Evolutionary conservation across 2,329 filamentous ascomycete genomes (phyloP), one percentile per base, ranked within the genome.

Genomic region (Calonectria pseudoturangicola): DNA sequence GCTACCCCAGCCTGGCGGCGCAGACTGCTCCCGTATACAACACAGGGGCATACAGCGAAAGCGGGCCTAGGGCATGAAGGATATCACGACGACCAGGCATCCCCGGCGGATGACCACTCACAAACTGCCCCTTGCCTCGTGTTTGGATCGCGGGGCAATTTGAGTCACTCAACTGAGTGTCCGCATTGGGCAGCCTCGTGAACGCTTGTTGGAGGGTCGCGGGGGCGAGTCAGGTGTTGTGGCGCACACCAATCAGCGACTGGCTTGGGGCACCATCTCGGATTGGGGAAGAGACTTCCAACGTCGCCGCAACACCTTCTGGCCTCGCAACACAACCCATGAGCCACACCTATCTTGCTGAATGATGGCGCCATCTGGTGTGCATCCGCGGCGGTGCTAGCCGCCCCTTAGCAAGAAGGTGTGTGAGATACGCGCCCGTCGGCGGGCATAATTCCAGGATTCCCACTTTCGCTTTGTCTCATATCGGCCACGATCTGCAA

Each of bases 11-110:
- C 72, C 76, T 87, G 66, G 78, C 81, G 39, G 74, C 84, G 39
- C 86, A 82, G 36, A 50, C 78, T 4, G 80, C 82, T 63, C 79
- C 84, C 8, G 86, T 88, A 60, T 89, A 89, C 74, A 83, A 82
- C 66, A 75, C 83, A 25, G 79, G 82, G 56, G 81, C 81, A n/a
- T 88, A 88, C 73, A 83, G 82, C 64, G 86, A 87, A 68, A 83
- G 83, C 54, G 81, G 83, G 21, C 82, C 86, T 65, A 84, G 87
- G 71, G 84, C 85, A 74, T 88, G 83, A 83, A 66, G 51, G 56
- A 51, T n/a, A 66, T 67, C 60, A 56, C 64, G 69, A 73, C 70
- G 75, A 67, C 74, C 62, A 68, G 48, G 72, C 43, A 68, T 65
- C 68, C 25, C 65, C 62, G 25, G 68, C 78, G 65, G 73, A 73